Conservation (phyloP, 208 protist genomes). For the Leishmania gerbilli region DNA sequence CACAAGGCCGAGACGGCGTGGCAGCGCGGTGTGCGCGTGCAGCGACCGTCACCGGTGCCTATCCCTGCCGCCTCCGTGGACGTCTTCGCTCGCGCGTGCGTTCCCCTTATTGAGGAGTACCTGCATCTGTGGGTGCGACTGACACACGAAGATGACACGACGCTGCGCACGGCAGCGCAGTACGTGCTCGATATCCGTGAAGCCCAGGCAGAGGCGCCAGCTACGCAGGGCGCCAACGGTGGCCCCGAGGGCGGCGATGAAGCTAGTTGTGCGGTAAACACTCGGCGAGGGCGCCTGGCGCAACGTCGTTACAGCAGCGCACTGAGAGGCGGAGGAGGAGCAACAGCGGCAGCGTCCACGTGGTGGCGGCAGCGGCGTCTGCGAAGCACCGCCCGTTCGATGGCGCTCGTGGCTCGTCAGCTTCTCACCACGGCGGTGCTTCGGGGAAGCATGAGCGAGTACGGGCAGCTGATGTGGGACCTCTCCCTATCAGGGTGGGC, state of each 20-base stretch:
- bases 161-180: conserved; percentile 13
- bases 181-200: background rate
- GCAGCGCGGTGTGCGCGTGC: background rate
- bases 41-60: background rate
- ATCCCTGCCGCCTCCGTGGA: background rate
- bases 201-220: background rate
- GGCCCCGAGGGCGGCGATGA: background rate
- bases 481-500: background rate
- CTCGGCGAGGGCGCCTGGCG: background rate
- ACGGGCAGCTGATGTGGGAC: conserved; percentile 25
- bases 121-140: conserved; percentile 26
- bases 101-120: conserved; percentile 21
- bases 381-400: background rate
- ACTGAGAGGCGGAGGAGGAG: background rate
- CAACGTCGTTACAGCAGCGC: background rate
- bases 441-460: conserved; percentile 31
- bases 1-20: background rate
- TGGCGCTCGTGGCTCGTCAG: conserved; percentile 9
- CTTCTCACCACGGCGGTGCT: conserved; percentile 25
- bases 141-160: conserved; percentile 11
- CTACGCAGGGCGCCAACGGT: background rate
- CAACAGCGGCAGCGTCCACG: background rate
- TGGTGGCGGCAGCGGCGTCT: conserved; percentile 5
- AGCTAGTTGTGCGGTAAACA: background rate
- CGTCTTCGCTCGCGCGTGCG: conserved; percentile 17